phyloP scores from a whole-genome alignment of 1,284 basidiomycete genomes.

The Puccinia horiana region DNA sequence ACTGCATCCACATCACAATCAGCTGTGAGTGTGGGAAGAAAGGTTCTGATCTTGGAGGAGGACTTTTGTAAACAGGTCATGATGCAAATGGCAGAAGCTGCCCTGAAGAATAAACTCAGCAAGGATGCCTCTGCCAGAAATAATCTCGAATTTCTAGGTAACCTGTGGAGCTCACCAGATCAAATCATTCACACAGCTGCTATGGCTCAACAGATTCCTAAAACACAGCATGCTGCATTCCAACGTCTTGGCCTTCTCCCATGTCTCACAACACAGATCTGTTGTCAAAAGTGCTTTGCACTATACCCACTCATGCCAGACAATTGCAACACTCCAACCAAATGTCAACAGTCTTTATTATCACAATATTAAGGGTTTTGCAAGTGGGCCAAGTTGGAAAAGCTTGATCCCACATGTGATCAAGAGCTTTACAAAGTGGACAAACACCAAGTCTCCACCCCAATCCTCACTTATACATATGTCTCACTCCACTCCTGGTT shows the following conservation, averaged over 20 bases:
- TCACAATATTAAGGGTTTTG: conserved; percentile 1
- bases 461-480: conserved; percentile 12
- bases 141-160: not conserved
- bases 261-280: too few species aligned
- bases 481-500: not conserved
- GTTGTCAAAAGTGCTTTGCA: conserved; percentile 16
- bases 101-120: not conserved
- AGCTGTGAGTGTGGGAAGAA: not conserved
- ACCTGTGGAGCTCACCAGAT: not conserved
- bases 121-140: not conserved
- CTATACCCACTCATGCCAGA: not conserved
- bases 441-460: not conserved
- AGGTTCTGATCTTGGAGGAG: not conserved
- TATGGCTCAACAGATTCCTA: not conserved
- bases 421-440: not conserved
- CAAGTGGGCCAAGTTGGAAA: not conserved
- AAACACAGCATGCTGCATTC: too few species aligned
- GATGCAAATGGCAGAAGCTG: not conserved
- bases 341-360: not conserved
- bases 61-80: conserved; percentile 5
- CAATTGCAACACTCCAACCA: not conserved
- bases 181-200: not conserved
- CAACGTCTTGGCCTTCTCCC: too few species aligned
- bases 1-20: not conserved
- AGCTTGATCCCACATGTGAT: conserved; percentile 5